Evolutionary conservation across 805 yeast genomes (phyloP).

Genomic region (Huiozyma sinensis): DNA sequence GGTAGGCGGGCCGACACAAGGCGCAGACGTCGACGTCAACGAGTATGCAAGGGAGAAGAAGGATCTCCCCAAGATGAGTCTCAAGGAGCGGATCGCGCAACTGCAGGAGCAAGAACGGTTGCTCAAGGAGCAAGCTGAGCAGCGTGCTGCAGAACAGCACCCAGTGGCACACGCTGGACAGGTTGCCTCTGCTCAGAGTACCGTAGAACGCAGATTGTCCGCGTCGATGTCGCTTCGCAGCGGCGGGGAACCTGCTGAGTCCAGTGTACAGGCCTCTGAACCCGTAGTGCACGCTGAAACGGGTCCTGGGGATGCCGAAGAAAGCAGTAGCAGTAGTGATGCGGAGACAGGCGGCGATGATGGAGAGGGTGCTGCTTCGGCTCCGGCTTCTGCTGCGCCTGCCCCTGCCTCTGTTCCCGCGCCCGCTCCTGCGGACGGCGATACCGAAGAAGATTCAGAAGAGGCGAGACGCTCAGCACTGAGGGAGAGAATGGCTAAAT

Average conservation of each 20-base stretch:
- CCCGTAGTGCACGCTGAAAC: background rate
- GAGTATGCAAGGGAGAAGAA: slow-evolving; percentile 31
- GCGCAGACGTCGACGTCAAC: slow-evolving; percentile 4
- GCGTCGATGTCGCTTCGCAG: background rate
- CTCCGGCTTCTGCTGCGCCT: too few relatives aligned
- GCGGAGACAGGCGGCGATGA: background rate
- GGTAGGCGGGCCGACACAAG: background rate
- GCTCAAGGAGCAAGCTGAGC: slow-evolving; percentile 55
- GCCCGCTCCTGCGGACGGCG: slow-evolving; percentile 5
- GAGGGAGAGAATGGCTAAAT: slow-evolving; percentile 91
- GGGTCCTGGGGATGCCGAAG: background rate
- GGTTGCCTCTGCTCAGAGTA: slow-evolving; percentile 4
- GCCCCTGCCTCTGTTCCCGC: background rate
- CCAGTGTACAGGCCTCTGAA: background rate
- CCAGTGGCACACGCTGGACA: slow-evolving; percentile 27
- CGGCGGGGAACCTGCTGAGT: background rate
- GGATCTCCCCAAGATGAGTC: slow-evolving; percentile 64
- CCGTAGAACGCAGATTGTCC: background rate
- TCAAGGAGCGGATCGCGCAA: slow-evolving; percentile 78
- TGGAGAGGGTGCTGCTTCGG: background rate
- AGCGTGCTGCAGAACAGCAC: slow-evolving; percentile 36
- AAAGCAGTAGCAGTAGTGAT: background rate
- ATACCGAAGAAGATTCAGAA: slow-evolving; percentile 55
- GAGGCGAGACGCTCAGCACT: slow-evolving; percentile 65
- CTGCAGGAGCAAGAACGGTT: slow-evolving; percentile 73